phyloP scores from a whole-genome alignment of 805 yeast genomes.

The Brettanomyces sp. region DNA sequence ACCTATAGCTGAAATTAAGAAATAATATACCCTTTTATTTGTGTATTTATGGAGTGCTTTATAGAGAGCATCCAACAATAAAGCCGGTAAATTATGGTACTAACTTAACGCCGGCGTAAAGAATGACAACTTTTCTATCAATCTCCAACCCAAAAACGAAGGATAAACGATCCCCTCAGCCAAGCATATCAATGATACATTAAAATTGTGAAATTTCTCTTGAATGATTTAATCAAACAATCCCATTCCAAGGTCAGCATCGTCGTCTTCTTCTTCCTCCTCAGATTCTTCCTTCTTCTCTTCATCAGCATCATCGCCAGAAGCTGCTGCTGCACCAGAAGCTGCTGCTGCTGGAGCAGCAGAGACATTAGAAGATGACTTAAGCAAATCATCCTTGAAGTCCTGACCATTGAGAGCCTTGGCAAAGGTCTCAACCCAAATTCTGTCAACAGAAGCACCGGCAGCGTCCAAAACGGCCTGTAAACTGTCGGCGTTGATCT shows the following conservation, averaged over 20 bases:
- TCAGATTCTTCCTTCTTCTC: constrained; percentile 48
- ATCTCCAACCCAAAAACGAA: too few relatives aligned
- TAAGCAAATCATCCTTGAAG: constrained; percentile 60
- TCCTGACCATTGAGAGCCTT: constrained; percentile 80
- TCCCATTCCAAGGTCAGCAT: constrained; percentile 90
- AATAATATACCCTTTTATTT: too few relatives aligned
- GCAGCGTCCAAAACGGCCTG: constrained; percentile 73
- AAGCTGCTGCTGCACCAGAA: constrained; percentile 52
- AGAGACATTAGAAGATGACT: constrained; percentile 65
- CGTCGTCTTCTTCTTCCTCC: constrained; percentile 41
- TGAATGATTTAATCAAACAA: constrained; percentile 61
- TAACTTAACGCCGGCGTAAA: too few relatives aligned
- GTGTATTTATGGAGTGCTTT: too few relatives aligned
- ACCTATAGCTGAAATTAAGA: too few relatives aligned
- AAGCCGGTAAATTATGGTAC: too few relatives aligned
- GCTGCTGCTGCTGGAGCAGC: constrained; percentile 63
- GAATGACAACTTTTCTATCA: too few relatives aligned
- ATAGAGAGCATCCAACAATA: too few relatives aligned
- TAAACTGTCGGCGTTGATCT: constrained; percentile 75
- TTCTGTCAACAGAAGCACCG: constrained; percentile 68
- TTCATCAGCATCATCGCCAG: constrained; percentile 56
- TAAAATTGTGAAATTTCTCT: too few relatives aligned
- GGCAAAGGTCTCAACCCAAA: constrained; percentile 85
- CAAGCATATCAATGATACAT: too few relatives aligned
- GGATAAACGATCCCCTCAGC: too few relatives aligned